These are phyloP conservation scores for Pontederia crassipes DNA, from an alignment of 176 grass and related monocot genomes.

Conservation along the genomic window DNA sequence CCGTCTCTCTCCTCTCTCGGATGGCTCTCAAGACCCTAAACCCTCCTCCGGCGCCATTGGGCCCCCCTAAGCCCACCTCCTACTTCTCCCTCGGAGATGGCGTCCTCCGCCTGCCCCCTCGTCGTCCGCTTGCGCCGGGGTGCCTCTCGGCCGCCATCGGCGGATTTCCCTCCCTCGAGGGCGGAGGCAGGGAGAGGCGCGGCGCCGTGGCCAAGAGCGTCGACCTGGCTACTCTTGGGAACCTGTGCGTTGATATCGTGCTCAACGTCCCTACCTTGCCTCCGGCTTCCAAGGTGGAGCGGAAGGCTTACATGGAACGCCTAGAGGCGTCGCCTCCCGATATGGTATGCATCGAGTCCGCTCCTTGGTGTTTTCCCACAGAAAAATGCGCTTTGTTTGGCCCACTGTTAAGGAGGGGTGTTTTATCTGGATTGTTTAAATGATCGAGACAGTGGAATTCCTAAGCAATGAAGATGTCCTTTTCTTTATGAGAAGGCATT, in stretches of 20 bases:
- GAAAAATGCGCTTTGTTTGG: too few species aligned
- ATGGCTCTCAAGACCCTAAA: slow-evolving; percentile 63
- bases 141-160: slow-evolving; percentile 25
- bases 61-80: not conserved
- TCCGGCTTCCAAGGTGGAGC: slow-evolving; percentile 34
- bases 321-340: slow-evolving; percentile 65
- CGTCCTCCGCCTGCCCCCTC: not conserved
- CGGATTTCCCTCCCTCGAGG: slow-evolving; percentile 1
- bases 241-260: slow-evolving; percentile 86
- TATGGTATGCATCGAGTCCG: slow-evolving; percentile 6
- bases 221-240: slow-evolving; percentile 80
- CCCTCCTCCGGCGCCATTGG: slow-evolving; percentile 9
- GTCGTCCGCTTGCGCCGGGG: slow-evolving; percentile 14
- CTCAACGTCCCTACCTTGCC: slow-evolving; percentile 74
- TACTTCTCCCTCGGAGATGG: not conserved
- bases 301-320: slow-evolving; percentile 70
- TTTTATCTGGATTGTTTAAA: too few species aligned
- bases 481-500: too few species aligned
- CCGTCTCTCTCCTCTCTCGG: not conserved
- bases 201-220: slow-evolving; percentile 21
- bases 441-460: too few species aligned
- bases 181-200: not conserved
- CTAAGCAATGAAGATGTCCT: too few species aligned
- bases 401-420: too few species aligned
- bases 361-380: not conserved